A percentile compares a stretch with the other conserved stretches of the same genome.
These are phyloP conservation scores for Fusarium torreyae DNA, from an alignment of 2,329 filamentous ascomycete genomes.

Conservation along the genomic window DNA sequence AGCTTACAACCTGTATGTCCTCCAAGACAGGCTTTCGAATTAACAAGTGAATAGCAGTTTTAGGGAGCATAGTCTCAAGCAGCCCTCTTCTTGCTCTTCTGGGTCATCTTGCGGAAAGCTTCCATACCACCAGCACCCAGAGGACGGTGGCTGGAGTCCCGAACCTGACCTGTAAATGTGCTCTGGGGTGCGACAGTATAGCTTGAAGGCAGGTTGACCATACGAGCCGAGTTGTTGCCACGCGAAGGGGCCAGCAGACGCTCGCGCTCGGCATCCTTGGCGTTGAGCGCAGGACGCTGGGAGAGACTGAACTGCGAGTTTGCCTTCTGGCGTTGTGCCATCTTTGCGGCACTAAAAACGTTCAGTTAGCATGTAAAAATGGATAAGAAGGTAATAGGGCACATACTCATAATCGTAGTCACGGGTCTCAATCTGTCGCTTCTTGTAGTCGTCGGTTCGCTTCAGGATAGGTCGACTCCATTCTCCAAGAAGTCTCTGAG, in stretches of 20 bases:
- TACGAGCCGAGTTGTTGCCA: conserved; percentile 70
- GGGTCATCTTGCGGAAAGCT: conserved; percentile 76
- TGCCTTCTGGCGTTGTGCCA: conserved; percentile 65
- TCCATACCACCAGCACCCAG: conserved; percentile 75
- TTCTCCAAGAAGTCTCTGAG: conserved; percentile 91
- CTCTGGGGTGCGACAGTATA: conserved; percentile 74
- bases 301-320: conserved; percentile 66
- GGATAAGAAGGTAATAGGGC: neutral
- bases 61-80: conserved; percentile 9
- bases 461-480: conserved; percentile 97
- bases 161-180: conserved; percentile 68
- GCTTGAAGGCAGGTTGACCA: conserved; percentile 68
- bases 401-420: conserved; percentile 75
- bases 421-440: conserved; percentile 77
- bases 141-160: conserved; percentile 69
- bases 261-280: conserved; percentile 69
- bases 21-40: conserved; percentile 6
- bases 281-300: conserved; percentile 63
- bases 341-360: conserved; percentile 65
- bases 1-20: conserved; percentile 36
- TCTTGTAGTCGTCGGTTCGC: conserved; percentile 94
- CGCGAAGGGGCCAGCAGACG: conserved; percentile 70
- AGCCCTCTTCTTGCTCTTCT: conserved; percentile 71
- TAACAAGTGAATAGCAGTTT: neutral
- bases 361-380: conserved; percentile 31